phyloP scores from a whole-genome alignment of 169 alveolate species.

The Cystoisospora suis region DNA sequence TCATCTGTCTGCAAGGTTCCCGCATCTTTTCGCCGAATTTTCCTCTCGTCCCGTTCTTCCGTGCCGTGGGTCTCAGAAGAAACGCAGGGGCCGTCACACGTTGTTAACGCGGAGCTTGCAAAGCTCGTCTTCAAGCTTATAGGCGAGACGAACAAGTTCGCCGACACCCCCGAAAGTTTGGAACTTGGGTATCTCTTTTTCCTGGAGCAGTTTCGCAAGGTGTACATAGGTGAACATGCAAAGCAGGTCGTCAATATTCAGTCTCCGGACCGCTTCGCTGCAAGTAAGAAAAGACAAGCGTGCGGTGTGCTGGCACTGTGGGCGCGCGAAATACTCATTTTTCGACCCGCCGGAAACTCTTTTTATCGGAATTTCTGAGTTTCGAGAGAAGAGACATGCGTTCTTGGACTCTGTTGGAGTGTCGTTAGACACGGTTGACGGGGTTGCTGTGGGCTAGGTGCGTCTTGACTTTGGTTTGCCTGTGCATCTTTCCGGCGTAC shows the following conservation, averaged over 20 bases:
- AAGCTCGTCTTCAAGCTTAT: slow-evolving; percentile 54
- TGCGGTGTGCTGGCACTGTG: no score
- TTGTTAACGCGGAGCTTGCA: slow-evolving; percentile 59
- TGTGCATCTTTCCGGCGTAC: not conserved
- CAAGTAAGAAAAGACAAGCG: not conserved
- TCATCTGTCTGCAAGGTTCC: not conserved
- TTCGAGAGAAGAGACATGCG: no score
- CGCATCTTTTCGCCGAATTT: not conserved
- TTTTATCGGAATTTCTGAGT: no score
- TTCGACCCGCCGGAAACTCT: no score
- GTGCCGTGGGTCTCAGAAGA: not conserved
- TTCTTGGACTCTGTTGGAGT: no score
- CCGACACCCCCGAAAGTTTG: slow-evolving; percentile 76
- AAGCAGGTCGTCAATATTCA: slow-evolving; percentile 71
- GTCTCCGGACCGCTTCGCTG: slow-evolving; percentile 19
- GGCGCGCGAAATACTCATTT: no score
- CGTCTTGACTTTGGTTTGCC: no score
- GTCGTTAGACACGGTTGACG: no score
- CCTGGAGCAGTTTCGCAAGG: slow-evolving; percentile 91
- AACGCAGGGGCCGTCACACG: slow-evolving; percentile 18
- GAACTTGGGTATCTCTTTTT: slow-evolving; percentile 88
- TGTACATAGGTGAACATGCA: slow-evolving; percentile 90
- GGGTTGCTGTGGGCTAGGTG: no score
- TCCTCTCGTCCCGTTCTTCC: not conserved
- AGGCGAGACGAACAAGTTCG: slow-evolving; percentile 52